Percentiles rank a stretch among this genome's conserved stretches.
Evolutionary conservation across 805 yeast genomes (phyloP).

Genomic region (Wickerhamomyces chaumierensis): DNA sequence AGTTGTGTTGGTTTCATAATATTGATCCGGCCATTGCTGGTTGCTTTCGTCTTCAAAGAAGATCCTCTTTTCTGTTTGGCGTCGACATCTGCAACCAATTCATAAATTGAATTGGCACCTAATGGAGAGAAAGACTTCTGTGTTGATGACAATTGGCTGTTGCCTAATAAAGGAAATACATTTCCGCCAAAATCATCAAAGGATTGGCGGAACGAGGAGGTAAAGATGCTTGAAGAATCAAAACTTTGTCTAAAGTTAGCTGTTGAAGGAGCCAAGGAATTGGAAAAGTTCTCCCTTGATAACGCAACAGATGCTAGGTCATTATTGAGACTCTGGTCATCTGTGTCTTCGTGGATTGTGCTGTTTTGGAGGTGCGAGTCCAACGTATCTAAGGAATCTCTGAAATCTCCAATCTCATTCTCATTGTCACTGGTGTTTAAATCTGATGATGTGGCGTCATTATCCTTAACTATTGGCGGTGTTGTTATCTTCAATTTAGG

Average conservation of each 20-base stretch:
- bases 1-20: constrained; percentile 58
- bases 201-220: constrained; percentile 20
- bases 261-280: no score
- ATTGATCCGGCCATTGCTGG: constrained; percentile 19
- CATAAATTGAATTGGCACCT: constrained; percentile 70
- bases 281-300: no score
- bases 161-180: constrained; percentile 25
- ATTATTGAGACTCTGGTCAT: constrained; percentile 20
- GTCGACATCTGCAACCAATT: constrained; percentile 55
- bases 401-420: no score
- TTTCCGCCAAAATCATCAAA: constrained; percentile 20
- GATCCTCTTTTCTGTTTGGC: constrained; percentile 22
- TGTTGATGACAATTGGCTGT: constrained; percentile 28
- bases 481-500: no score
- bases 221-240: constrained; percentile 20
- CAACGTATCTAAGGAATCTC: no score
- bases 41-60: constrained; percentile 14
- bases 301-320: constrained; percentile 17
- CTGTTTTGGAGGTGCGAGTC: no score
- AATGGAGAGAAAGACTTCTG: constrained; percentile 37
- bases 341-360: constrained; percentile 5
- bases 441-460: no score
- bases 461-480: no score
- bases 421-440: no score
- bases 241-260: constrained; percentile 14